Base-by-base conservation (phyloP, 192 early-diverging fungal genomes). In the Thoreauomyces humboldtii region DNA sequence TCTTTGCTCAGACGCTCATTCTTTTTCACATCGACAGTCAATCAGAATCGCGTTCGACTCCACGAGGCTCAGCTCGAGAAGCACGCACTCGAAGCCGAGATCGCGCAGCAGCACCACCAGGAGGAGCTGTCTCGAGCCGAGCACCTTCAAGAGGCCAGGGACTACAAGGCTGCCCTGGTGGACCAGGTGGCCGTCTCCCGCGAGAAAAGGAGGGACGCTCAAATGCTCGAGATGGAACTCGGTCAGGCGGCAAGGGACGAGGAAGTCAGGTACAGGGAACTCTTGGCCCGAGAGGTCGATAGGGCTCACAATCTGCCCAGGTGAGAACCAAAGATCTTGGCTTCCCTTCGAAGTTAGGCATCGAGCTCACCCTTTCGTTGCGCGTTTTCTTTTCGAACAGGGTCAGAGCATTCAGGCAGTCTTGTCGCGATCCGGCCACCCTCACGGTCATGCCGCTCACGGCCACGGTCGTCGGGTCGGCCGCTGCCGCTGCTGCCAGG, bases 141-240 rank as follows among this genome's bases (percentile, higher is more conserved):
- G 29, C 65, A 68, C 29, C 33, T 37, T 4, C 22, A 56, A 17
- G 37, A 47, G 15, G 61, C 42, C 15, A 45, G 62, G 32, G 44
- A 62, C 28, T 77, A 75, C 47, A 58, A 58, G 19, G 51, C 46
- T 17, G 69, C 71, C 0, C 58, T 81, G 19, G 45, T 55, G 31
- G 58, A 72, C 48, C 79, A 81, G 63, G 73, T 81, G 62, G 46
- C 67, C 33, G 36, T 41, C 7, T 58, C 50, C n/a, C 59, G 73
- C 22, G 67, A 73, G 12, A 37, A 56, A 47, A 71, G 60, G 52
- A 25, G 48, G 42, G 59, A 70, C 2, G 67, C 70, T 44, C 29
- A 35, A 47, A 27, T 50, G 24, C 33, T 24, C 14, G 52, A 53
- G 27, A 63, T 44, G 33, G 29, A 48, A 32, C 65, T 73, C 41